A percentile compares a stretch with the other conserved stretches of the same genome.
Evolutionary conservation across 176 grass and related monocot species (phyloP).

Genomic region (Lolium multiflorum): DNA sequence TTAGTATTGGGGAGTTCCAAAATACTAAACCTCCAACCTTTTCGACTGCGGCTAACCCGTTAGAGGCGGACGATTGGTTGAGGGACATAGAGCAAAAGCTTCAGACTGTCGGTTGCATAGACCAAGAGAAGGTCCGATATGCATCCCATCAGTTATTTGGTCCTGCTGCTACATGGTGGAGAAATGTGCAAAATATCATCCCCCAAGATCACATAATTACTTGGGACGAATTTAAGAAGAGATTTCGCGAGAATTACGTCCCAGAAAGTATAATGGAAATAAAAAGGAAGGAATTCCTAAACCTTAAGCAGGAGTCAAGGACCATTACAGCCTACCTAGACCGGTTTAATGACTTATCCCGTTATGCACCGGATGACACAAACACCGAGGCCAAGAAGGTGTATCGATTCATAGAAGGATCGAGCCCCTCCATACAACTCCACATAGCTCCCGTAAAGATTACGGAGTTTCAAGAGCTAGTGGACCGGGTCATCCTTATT

Average conservation of each 20-base stretch:
- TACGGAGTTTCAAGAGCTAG: not conserved
- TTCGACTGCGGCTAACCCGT: not conserved
- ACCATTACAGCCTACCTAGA: not conserved
- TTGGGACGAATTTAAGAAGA: not conserved
- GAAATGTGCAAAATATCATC: not conserved
- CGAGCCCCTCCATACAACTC: not conserved
- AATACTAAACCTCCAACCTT: not conserved
- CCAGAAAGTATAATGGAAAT: not conserved
- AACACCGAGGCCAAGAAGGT: not conserved
- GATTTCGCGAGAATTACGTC: not conserved
- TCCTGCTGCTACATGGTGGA: not conserved
- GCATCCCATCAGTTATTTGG: not conserved
- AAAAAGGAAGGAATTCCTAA: not conserved
- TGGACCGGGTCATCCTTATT: not conserved
- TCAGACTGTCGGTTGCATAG: not conserved
- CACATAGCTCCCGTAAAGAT: not conserved
- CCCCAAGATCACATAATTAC: not conserved
- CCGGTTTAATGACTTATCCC: not conserved
- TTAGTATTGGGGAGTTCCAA: not conserved
- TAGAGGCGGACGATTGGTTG: not conserved
- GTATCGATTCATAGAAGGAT: not conserved
- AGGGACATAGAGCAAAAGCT: not conserved
- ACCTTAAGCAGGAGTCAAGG: not conserved
- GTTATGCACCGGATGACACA: not conserved
- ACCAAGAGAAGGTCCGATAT: not conserved